Conservation (phyloP, 2,329 filamentous ascomycete genomes). For the Pseudogymnoascus sp. region DNA sequence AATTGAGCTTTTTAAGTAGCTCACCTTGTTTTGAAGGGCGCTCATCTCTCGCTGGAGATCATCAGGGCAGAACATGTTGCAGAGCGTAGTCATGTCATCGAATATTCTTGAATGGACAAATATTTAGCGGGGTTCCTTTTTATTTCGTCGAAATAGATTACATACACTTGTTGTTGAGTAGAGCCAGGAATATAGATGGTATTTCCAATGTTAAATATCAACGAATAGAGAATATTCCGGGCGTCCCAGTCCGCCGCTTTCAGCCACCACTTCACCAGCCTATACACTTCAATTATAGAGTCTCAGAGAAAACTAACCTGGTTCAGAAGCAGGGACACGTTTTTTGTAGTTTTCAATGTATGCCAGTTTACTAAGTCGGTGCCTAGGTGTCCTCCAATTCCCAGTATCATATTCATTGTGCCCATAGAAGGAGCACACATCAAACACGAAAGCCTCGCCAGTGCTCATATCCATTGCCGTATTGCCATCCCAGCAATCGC, state of each 20-base stretch:
- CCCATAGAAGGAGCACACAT: conserved; percentile 10
- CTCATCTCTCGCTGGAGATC: neutral
- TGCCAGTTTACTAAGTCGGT: neutral
- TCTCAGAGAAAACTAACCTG: neutral
- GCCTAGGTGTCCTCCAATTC: conserved; percentile 12
- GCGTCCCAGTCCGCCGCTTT: conserved; percentile 11
- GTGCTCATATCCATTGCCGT: conserved; percentile 10
- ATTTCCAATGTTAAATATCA: conserved; percentile 7
- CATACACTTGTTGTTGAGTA: neutral
- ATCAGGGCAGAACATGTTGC: neutral
- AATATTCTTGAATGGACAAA: neutral
- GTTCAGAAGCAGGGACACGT: neutral
- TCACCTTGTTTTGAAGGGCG: neutral
- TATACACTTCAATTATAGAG: neutral
- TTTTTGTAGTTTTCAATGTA: neutral
- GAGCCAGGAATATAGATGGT: neutral
- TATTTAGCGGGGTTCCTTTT: neutral
- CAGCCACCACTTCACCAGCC: neutral
- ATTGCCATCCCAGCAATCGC: conserved; percentile 15
- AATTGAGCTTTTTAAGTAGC: neutral
- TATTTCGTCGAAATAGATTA: neutral
- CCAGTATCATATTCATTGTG: conserved; percentile 17
- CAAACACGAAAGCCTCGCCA: conserved; percentile 13
- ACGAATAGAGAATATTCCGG: conserved; percentile 10
- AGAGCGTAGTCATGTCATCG: neutral